A percentile compares a stretch with the other conserved stretches of the same genome.
Evolutionary conservation across 768 basidiomycete species (phyloP).

Genomic region (Trametes villosa): DNA sequence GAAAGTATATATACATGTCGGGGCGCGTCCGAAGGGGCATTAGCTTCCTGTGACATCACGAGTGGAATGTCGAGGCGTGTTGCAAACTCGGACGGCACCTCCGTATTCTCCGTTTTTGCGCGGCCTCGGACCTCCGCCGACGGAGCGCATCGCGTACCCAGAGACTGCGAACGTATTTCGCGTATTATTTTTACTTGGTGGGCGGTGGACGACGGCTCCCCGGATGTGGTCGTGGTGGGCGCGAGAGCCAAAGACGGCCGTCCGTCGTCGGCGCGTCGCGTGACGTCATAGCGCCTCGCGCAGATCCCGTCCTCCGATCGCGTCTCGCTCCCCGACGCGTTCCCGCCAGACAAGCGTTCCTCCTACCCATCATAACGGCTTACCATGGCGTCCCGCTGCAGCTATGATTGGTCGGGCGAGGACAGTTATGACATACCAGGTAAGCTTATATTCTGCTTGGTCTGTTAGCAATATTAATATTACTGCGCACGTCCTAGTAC

Average conservation of each 20-base stretch:
- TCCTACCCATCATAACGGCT: too few relatives aligned
- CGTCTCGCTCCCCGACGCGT: too few relatives aligned
- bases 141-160: not conserved
- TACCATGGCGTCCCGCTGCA: too few relatives aligned
- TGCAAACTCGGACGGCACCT: not conserved
- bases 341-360: too few relatives aligned
- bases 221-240: not conserved
- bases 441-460: too few relatives aligned
- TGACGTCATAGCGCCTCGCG: constrained; percentile 17
- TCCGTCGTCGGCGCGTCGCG: constrained; percentile 12
- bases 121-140: not conserved
- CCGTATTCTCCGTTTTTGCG: not conserved
- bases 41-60: constrained; percentile 17
- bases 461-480: too few relatives aligned
- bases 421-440: too few relatives aligned
- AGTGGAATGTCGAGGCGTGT: constrained; percentile 11
- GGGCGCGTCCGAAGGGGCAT: not conserved
- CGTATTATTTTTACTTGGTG: not conserved
- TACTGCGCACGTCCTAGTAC: too few relatives aligned
- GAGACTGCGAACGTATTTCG: not conserved
- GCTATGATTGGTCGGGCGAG: too few relatives aligned
- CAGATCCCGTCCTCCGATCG: constrained; percentile 5
- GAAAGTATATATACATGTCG: constrained; percentile 5
- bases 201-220: not conserved
- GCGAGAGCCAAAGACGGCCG: not conserved